phyloP scores from a whole-genome alignment of 2,329 filamentous ascomycete genomes.

The Pseudogymnoascus sp. region DNA sequence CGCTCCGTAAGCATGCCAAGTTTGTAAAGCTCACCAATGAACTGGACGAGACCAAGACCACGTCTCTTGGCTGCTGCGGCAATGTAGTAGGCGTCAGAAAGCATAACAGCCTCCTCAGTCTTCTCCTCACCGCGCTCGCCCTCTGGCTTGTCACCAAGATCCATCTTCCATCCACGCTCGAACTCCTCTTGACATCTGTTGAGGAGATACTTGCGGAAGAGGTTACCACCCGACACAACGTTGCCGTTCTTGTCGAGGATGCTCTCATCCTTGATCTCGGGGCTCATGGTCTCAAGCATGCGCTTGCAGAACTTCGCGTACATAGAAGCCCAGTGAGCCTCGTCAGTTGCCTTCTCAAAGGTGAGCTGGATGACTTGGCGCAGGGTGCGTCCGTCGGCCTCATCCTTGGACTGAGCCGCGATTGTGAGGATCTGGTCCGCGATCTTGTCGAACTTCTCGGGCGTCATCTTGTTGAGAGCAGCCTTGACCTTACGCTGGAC shows the following conservation, averaged over 20 bases:
- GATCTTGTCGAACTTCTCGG: constrained; percentile 96
- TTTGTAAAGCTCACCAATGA: constrained; percentile 99
- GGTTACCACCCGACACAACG: constrained; percentile 80
- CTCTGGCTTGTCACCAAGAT: constrained; percentile 71
- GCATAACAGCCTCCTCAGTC: constrained; percentile 64
- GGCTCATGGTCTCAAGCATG: constrained; percentile 92
- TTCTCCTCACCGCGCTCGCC: constrained; percentile 48
- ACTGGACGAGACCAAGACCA: constrained; percentile 95
- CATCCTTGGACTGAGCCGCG: constrained; percentile 89
- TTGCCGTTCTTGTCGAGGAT: constrained; percentile 86
- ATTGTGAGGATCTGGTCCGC: constrained; percentile 88
- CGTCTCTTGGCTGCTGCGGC: constrained; percentile 92
- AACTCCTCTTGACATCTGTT: constrained; percentile 99
- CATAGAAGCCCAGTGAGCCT: constrained; percentile 97
- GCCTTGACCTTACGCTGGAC: constrained; percentile 99
- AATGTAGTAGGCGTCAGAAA: constrained; percentile 94
- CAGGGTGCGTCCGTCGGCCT: constrained; percentile 85
- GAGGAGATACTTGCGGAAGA: constrained; percentile 97
- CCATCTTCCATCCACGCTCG: constrained; percentile 91
- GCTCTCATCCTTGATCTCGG: constrained; percentile 89
- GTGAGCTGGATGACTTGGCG: constrained; percentile 98
- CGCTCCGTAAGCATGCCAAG: constrained; percentile 96
- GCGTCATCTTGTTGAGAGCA: constrained; percentile 98
- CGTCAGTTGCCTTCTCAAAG: constrained; percentile 97
- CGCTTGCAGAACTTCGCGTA: constrained; percentile 98